Base-by-base conservation (phyloP, 768 basidiomycete species). In the Cytidiella melzeri region DNA sequence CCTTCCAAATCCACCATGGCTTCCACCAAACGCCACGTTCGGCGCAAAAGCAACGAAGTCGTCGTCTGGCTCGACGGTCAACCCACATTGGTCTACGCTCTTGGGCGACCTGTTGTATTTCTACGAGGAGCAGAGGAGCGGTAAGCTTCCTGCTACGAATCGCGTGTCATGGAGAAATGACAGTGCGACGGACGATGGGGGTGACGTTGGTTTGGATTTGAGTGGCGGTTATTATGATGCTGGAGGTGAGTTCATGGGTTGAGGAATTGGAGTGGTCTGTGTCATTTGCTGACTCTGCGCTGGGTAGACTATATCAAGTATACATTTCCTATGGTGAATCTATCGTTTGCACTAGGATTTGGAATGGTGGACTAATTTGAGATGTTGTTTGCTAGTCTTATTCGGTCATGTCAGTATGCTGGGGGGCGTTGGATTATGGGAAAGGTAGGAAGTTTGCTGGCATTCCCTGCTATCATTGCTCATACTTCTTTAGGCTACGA, bases 211-310 rank as follows among this genome's bases (percentile, higher is more conserved):
- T 4, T 59, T 92, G 13, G 87, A 97, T 63, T 68, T 96, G 45
- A 81, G 75, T 26, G 91, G 92, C 63, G 94, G 93, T 5, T 95
- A 85, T 62, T 94, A 90, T 62, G 93, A 95, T 72, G 92, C 93
- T 52, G 92, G 92, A 71, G 88, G 88, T 87, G 59, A 59, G 71
- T 57, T 52, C 38, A n/a, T n/a, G n/a, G n/a, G n/a, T 30, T 18
- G 13, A 21, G 2, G 24, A 15, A 34, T 34, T 7, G 30, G 27
- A 10, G 13, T 5, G 25, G 2, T 15, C 24, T 9, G 7, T 4
- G 1, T 24, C 19, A 3, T 5, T 7, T 10, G 1, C 38, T n/a
- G 4, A 50, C 19, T 1, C n/a, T n/a, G 18, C 11, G 7, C 5
- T 2, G 12, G 3, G 19, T 25, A 87, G 87, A 93, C 67, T 95